Evolutionary conservation across 1,284 basidiomycete species (phyloP).

Genomic region (Malassezia cuniculi): DNA sequence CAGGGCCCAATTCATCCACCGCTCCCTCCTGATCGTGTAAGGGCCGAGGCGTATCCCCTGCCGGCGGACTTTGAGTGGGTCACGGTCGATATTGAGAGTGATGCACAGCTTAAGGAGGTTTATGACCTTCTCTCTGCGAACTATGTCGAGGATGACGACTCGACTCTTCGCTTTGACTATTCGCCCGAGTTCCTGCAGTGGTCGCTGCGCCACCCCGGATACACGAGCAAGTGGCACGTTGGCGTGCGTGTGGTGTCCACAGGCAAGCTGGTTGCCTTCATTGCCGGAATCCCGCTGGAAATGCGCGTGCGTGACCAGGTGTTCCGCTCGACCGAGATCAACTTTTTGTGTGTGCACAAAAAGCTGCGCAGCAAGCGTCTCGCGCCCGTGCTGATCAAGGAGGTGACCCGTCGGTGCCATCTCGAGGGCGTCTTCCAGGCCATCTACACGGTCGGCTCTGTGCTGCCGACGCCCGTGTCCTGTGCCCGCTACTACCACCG

Average conservation of each 20-base stretch:
- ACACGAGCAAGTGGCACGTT: slow-evolving; percentile 83
- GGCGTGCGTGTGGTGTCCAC: slow-evolving; percentile 79
- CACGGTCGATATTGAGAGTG: slow-evolving; percentile 64
- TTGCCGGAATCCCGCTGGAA: slow-evolving; percentile 69
- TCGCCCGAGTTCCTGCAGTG: slow-evolving; percentile 86
- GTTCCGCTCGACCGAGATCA: slow-evolving; percentile 61
- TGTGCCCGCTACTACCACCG: slow-evolving; percentile 72
- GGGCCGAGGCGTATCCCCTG: slow-evolving; percentile 71
- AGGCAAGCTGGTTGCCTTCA: slow-evolving; percentile 84
- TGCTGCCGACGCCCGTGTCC: slow-evolving; percentile 37
- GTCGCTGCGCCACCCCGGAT: slow-evolving; percentile 89
- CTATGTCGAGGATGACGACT: slow-evolving; percentile 94
- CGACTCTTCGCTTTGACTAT: slow-evolving; percentile 90
- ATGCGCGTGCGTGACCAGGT: slow-evolving; percentile 30
- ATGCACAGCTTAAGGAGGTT: slow-evolving; percentile 68
- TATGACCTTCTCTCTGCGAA: slow-evolving; percentile 81
- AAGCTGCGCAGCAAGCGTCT: slow-evolving; percentile 89
- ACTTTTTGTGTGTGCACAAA: slow-evolving; percentile 96
- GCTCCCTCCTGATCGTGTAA: slow-evolving; percentile 63
- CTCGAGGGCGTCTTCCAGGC: slow-evolving; percentile 87
- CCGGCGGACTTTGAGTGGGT: slow-evolving; percentile 92
- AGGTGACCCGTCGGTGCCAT: slow-evolving; percentile 86
- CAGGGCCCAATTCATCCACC: slow-evolving; percentile 84
- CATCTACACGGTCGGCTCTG: slow-evolving; percentile 64
- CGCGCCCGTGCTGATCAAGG: slow-evolving; percentile 92